Base-by-base conservation (phyloP, 805 yeast species). In the Tetrapisispora iriomotensis region DNA sequence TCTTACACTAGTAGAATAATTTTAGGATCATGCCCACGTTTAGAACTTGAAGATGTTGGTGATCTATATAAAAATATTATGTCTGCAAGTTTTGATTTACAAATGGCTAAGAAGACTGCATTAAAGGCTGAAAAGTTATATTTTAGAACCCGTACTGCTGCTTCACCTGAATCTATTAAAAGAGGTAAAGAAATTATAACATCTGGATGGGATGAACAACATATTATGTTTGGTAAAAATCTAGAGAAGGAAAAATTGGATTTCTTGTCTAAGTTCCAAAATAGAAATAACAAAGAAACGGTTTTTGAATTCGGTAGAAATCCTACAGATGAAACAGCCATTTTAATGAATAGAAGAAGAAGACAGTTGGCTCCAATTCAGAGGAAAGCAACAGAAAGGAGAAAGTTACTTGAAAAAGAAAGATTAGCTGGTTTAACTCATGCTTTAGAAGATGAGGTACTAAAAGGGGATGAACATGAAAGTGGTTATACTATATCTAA, bases 171-270 rank as follows among this genome's bases (percentile, higher is more conserved):
- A 55, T 79, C 94, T n/a, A 73, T 85, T 27, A 83, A 82, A 53
- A 70, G 97, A 53, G 71, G 94, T 15, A 87, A 82, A 57, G 95
- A 86, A 53, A 67, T 90, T 34, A 62, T 78, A 42, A 68, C 66
- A 8, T 67, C 76, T 15, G 87, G 88, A 2, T 92, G 97, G 96
- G 95, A 90, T 58, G 86, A 75, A 17, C 90, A 82, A 52, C 86
- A 86, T 60, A 62, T 87, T 24, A 58, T 83, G 39, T 84, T 87
- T 56, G 94, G 94, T 18, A 71, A 74, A 23, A 85, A 85, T 53
- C 58, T 71, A 39, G 95, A 84, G 49, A 71, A 70, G 46, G 92
- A 82, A 49, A 84, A 83, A 56, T 70, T 81, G 20, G 71, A 62
- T 30, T 79, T 92, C 52, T 69, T 92, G 47, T 82, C 76, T 5